phyloP scores from a whole-genome alignment of 805 yeast species.

The Blastobotrys attinorum region DNA sequence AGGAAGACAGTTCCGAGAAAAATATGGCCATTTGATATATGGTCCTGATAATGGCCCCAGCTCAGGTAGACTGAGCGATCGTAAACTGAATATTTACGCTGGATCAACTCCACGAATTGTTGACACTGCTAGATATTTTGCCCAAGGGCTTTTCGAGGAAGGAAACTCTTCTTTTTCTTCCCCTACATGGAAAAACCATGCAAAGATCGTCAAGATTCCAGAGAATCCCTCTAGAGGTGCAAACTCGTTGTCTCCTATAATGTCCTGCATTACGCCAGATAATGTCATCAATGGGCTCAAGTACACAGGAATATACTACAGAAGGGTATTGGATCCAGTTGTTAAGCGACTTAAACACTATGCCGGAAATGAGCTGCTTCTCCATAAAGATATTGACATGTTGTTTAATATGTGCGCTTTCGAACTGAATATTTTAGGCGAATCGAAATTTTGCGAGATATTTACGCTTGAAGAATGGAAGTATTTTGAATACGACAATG shows the following conservation, averaged over 20 bases:
- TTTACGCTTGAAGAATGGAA: slow-evolving; percentile 45
- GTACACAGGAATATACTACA: slow-evolving; percentile 10
- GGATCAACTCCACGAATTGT: slow-evolving; percentile 8
- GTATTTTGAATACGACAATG: slow-evolving; percentile 35
- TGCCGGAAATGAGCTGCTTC: slow-evolving; percentile 23
- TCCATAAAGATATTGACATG: slow-evolving; percentile 35
- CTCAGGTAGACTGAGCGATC: too few species aligned
- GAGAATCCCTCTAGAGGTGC: slow-evolving; percentile 19
- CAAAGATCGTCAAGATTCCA: slow-evolving; percentile 14
- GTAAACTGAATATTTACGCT: neutral
- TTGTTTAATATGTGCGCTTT: slow-evolving; percentile 42
- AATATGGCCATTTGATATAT: slow-evolving; percentile 1
- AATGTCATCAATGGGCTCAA: slow-evolving; percentile 4
- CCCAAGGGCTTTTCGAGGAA: too few species aligned
- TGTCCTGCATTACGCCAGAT: slow-evolving; percentile 3
- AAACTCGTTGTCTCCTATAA: slow-evolving; percentile 18
- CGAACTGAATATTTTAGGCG: slow-evolving; percentile 43
- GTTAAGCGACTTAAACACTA: slow-evolving; percentile 20
- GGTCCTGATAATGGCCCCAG: too few species aligned
- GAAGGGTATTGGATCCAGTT: slow-evolving; percentile 14
- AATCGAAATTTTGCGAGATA: slow-evolving; percentile 20
- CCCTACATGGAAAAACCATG: slow-evolving; percentile 20
- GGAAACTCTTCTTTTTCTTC: too few species aligned
- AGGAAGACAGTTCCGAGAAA: neutral
- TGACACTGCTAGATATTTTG: slow-evolving; percentile 24